Percentiles rank a stretch among this genome's conserved stretches.
Evolutionary conservation across 768 basidiomycete species (phyloP).

Genomic region (Butyriboletus loyo): DNA sequence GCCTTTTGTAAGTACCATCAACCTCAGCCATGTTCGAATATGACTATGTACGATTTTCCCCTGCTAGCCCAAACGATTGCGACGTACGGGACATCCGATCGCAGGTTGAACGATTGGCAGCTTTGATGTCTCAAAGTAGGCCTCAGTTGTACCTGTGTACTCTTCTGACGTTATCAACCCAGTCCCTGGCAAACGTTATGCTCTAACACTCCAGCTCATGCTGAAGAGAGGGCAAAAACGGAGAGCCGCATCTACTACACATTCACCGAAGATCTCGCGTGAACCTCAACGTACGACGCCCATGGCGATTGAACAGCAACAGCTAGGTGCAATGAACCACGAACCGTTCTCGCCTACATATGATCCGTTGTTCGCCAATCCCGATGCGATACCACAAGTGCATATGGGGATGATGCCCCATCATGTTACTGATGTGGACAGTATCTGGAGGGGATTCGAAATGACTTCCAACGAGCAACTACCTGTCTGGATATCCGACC

Average conservation of each 20-base stretch:
- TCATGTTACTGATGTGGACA: slow-evolving; percentile 44
- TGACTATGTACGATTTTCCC: neutral
- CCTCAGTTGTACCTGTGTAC: slow-evolving; percentile 2
- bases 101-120: slow-evolving; percentile 76
- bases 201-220: slow-evolving; percentile 86
- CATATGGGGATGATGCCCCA: slow-evolving; percentile 29
- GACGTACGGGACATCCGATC: slow-evolving; percentile 69
- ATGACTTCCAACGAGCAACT: slow-evolving; percentile 69
- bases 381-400: slow-evolving; percentile 32
- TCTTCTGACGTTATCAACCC: slow-evolving; percentile 9
- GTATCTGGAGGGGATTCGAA: slow-evolving; percentile 76
- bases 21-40: neutral
- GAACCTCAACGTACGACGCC: slow-evolving; percentile 49
- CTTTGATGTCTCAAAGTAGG: slow-evolving; percentile 76
- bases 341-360: slow-evolving; percentile 61
- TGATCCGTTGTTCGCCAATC: slow-evolving; percentile 39
- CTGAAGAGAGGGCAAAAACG: slow-evolving; percentile 72
- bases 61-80: slow-evolving; percentile 76
- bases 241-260: slow-evolving; percentile 49
- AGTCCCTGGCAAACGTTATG: slow-evolving; percentile 95
- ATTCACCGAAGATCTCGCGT: slow-evolving; percentile 58
- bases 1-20: slow-evolving; percentile 70
- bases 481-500: slow-evolving; percentile 85
- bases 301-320: slow-evolving; percentile 46
- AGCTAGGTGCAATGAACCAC: slow-evolving; percentile 34